Conservation (phyloP, 2,329 filamentous ascomycete species). For the Fusarium udum region DNA sequence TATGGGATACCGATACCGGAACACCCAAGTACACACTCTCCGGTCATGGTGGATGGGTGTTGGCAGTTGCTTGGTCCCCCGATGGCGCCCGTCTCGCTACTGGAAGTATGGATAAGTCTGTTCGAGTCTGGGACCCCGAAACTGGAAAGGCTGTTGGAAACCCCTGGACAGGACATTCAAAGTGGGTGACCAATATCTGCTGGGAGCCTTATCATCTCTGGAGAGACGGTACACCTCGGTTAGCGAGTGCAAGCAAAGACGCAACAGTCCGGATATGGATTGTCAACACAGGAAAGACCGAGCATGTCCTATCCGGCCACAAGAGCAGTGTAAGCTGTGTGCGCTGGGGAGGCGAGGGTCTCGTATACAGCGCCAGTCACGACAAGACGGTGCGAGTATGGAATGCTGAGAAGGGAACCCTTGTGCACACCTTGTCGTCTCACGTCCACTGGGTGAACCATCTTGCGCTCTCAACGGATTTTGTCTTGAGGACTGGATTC, state of each 20-base stretch:
- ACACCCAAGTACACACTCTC: constrained; percentile 87
- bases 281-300: constrained; percentile 78
- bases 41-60: constrained; percentile 87
- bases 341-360: constrained; percentile 90
- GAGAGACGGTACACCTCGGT: constrained; percentile 74
- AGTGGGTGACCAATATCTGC: constrained; percentile 86
- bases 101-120: constrained; percentile 90
- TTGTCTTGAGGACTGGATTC: constrained; percentile 84
- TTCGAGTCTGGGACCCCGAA: constrained; percentile 88
- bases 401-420: constrained; percentile 80
- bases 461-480: constrained; percentile 91
- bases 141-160: constrained; percentile 79
- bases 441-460: constrained; percentile 98
- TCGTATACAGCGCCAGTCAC: constrained; percentile 85
- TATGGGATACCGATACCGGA: constrained; percentile 96
- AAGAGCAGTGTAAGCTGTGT: constrained; percentile 90
- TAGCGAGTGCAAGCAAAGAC: constrained; percentile 92
- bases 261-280: constrained; percentile 89
- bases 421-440: constrained; percentile 79
- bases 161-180: constrained; percentile 81
- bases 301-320: constrained; percentile 87
- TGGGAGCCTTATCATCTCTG: constrained; percentile 96
- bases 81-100: constrained; percentile 85
- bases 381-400: constrained; percentile 94
- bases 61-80: constrained; percentile 87